These are phyloP conservation scores for Colletotrichum sidae DNA, from an alignment of 2,329 filamentous ascomycete species.

Conservation along the genomic window DNA sequence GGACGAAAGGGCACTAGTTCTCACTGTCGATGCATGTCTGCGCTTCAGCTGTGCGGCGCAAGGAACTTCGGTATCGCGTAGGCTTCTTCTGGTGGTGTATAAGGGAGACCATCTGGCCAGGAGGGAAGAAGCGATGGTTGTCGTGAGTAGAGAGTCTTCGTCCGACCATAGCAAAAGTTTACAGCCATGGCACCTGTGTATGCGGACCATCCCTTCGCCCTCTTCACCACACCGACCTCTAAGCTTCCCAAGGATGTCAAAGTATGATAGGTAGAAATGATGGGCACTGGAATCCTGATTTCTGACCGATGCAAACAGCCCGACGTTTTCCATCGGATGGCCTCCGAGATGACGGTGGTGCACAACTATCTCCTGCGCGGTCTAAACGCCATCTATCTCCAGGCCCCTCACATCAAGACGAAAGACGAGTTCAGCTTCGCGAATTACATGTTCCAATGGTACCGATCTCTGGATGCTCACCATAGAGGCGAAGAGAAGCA, in stretches of 20 bases:
- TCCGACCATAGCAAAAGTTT: too few species aligned
- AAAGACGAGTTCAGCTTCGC: constrained; percentile 49
- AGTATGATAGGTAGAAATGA: not conserved
- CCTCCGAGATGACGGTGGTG: constrained; percentile 44
- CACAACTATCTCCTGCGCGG: constrained; percentile 52
- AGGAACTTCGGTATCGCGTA: too few species aligned
- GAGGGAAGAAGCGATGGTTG: too few species aligned
- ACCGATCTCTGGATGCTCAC: constrained; percentile 48
- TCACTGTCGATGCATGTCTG: not conserved
- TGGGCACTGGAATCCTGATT: not conserved
- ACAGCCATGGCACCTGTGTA: too few species aligned
- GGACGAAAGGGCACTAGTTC: constrained; percentile 1
- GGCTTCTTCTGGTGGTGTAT: too few species aligned
- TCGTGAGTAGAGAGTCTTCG: too few species aligned
- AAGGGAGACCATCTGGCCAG: too few species aligned
- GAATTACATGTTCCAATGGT: constrained; percentile 48
- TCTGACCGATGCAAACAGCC: not conserved
- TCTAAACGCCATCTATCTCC: constrained; percentile 52
- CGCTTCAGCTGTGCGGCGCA: too few species aligned
- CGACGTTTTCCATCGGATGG: constrained; percentile 12
- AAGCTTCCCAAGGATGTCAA: constrained; percentile 11
- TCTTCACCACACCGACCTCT: not conserved
- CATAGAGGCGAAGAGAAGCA: constrained; percentile 51
- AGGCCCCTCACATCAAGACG: constrained; percentile 48
- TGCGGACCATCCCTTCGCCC: too few species aligned